Evolutionary conservation across 192 early-diverging fungal genomes (phyloP), one percentile per base, ranked within the genome.

Genomic region (Podila epigama): DNA sequence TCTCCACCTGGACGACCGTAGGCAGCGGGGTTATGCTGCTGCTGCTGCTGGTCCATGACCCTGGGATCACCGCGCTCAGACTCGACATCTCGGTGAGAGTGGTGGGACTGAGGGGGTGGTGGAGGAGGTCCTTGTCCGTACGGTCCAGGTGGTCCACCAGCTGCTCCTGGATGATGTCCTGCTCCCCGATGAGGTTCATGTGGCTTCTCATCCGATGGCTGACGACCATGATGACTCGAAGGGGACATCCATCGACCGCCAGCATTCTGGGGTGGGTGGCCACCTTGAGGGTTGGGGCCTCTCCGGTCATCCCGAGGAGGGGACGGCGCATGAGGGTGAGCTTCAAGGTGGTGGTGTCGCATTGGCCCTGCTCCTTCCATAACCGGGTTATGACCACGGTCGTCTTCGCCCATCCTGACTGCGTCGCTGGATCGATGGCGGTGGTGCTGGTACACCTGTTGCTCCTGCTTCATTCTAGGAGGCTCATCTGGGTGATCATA

Each of bases 291-390:
- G 28, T 59, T 58, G 35, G 36, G 29, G 10, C 73, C 42, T n/a
- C n/a, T n/a, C 3, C 73, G 65, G 20, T 77, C 73, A 36, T 77
- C 73, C 32, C 66, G 60, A 39, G 73, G 66, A n/a, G 73, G 73
- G 18, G 73, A 68, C n/a, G 73, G 34, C 3, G 60, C 37, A 31
- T 77, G 60, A 2, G 73, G 63, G 11, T 59, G 65, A 16, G 67
- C 60, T 16, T 36, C 51, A 28, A 52, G 65, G 5, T 63, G 72
- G 37, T 33, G 18, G 3, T 44, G 41, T 44, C 41, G 15, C 41
- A 44, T 44, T 6, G 41, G 41, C 41, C 41, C n/a, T n/a, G n/a
- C n/a, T n/a, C n/a, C 41, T 44, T 44, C 41, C 41, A 44, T n/a
- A n/a, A 15, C 41, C 41, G 31, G 39, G 33, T 51, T 41, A 52